Base-by-base conservation (phyloP, 768 basidiomycete species). In the Trametes villosa region DNA sequence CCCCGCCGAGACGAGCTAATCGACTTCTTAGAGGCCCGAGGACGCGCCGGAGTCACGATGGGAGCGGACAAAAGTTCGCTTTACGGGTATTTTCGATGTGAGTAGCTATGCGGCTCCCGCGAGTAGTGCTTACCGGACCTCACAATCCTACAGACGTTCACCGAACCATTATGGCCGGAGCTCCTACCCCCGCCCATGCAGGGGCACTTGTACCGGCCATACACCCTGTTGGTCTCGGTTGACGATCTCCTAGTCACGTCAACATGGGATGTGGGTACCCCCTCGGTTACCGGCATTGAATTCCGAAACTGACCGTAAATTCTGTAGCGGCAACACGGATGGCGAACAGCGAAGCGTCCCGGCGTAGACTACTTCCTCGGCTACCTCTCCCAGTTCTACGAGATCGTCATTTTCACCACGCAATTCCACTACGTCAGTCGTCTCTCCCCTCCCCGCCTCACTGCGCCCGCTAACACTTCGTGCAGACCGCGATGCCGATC, bases 291-390 rank as follows among this genome's bases (percentile, higher is more conserved):
- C 6, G 36, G 15, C 36, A 15, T 15, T 55, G n/a, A 34, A 13
- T n/a, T 13, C 31, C 48, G n/a, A 20, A 17, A 24, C 8, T 12
- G 24, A n/a, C 6, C 44, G n/a, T 20, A 11, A 9, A 18, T 33
- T 50, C 20, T 42, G 33, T 60, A 97, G 94, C 86, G 96, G 55
- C 85, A 92, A 76, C 82, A 92, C 68, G 97, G 97, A 52, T 99
- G 97, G 96, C 82, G 94, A 65, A 98, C 96, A 3, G 96, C 96
- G 6, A 99, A 98, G 77, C 87, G 97, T 33, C 96, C 97, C 1
- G 97, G 97, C 4, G 92, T 95, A 17, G 97, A 99, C 71, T 98
- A 99, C 77, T 99, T 99, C 84, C 81, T 99, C 33, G 96, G 86
- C 27, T 99, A 99, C 73, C 85, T 99, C 48, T 93, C 94, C 0